These are phyloP conservation scores for Primulina huaijiensis DNA, from an alignment of 257 asterid genomes.

Conservation along the genomic window DNA sequence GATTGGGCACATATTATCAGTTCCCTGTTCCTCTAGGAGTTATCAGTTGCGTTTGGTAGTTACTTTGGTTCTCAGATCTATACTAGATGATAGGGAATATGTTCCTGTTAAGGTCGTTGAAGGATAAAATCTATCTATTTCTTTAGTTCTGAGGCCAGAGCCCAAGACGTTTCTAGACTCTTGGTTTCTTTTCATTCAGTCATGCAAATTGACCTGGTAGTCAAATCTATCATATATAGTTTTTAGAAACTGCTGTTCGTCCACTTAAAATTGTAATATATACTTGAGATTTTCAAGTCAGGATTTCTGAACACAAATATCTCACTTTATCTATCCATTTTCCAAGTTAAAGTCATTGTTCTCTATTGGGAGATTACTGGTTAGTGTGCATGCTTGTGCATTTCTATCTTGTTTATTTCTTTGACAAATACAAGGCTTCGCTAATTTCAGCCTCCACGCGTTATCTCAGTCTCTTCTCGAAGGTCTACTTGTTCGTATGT, in stretches of 20 bases:
- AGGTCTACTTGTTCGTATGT: too few species aligned
- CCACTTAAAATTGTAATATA: background rate
- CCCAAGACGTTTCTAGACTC: background rate
- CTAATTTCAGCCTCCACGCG: background rate
- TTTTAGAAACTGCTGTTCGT: background rate
- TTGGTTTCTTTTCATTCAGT: background rate
- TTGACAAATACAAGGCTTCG: background rate
- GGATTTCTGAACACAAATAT: background rate
- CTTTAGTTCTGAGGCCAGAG: background rate
- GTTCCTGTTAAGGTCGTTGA: background rate
- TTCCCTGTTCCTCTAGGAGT: background rate
- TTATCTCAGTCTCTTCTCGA: too few species aligned
- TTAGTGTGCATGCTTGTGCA: background rate
- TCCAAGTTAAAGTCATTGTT: background rate
- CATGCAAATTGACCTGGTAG: background rate
- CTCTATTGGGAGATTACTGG: background rate
- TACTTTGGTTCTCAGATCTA: background rate
- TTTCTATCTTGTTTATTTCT: background rate
- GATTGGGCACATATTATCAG: background rate
- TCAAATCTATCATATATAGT: background rate
- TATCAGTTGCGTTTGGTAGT: background rate
- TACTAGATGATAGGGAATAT: background rate
- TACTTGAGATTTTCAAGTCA: background rate
- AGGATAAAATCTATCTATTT: background rate
- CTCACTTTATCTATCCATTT: background rate